Evolutionary conservation across 2,329 filamentous ascomycete species (phyloP).

Genomic region (Trichoderma sp.): DNA sequence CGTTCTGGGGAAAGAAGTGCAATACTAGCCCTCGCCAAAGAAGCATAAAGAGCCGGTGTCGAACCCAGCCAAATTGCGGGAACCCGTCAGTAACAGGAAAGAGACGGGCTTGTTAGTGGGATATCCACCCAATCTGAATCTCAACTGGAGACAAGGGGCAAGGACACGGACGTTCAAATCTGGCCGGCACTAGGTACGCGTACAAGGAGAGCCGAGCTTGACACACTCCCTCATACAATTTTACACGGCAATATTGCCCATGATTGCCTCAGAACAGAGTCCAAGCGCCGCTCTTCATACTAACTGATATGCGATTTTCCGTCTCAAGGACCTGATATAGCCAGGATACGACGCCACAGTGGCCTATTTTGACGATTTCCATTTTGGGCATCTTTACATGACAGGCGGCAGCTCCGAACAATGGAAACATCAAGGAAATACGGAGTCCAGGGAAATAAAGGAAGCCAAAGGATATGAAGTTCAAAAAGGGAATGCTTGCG

Average conservation of each 20-base stretch:
- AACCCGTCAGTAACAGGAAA: neutral
- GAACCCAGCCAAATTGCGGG: neutral
- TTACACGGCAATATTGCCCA: neutral
- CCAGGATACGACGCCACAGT: neutral
- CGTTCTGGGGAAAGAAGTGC: neutral
- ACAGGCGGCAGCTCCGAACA: neutral
- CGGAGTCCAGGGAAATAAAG: neutral
- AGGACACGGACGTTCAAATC: neutral
- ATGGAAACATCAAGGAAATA: neutral
- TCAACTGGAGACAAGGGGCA: constrained; percentile 3
- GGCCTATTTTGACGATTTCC: neutral
- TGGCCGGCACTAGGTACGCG: neutral
- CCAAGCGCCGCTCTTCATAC: neutral
- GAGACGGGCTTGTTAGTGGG: neutral
- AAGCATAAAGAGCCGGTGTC: neutral
- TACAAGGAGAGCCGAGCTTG: neutral
- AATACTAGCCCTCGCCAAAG: neutral
- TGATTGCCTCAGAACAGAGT: neutral
- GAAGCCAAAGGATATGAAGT: neutral
- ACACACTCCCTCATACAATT: neutral
- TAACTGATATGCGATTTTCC: neutral
- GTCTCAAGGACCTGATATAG: neutral
- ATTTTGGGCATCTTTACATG: neutral
- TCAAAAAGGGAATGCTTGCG: neutral
- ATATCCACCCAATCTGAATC: neutral